Evolutionary conservation across 2,329 filamentous ascomycete species (phyloP).

Genomic region (Rutstroemia sydowiana): DNA sequence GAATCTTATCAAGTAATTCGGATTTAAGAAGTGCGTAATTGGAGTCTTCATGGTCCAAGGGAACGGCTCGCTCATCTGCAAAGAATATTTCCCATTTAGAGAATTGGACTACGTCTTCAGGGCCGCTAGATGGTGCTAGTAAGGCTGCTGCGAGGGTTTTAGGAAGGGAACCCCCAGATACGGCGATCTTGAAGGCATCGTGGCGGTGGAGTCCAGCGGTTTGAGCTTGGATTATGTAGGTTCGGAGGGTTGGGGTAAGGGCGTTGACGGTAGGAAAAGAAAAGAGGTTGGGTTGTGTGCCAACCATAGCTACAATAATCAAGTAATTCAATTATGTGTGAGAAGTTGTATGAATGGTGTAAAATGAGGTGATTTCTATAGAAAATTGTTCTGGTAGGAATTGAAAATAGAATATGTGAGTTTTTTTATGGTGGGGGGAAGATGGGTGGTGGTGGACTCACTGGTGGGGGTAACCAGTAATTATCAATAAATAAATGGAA

Average conservation of each 20-base stretch:
- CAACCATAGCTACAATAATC: conserved; percentile 14
- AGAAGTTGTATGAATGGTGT: neutral
- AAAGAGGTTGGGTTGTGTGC: conserved; percentile 59
- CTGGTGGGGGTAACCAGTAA: neutral
- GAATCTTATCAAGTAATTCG: conserved; percentile 85
- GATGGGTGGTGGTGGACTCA: neutral
- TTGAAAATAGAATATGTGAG: neutral
- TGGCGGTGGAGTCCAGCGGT: conserved; percentile 74
- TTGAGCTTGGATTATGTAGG: conserved; percentile 77
- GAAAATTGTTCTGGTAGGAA: neutral
- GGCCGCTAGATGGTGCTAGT: conserved; percentile 44
- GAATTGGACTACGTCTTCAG: conserved; percentile 63
- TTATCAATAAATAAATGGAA: neutral
- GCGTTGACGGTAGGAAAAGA: conserved; percentile 63
- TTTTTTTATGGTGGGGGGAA: neutral
- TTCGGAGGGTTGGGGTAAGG: conserved; percentile 70
- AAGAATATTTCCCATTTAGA: conserved; percentile 97
- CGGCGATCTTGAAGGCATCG: conserved; percentile 78
- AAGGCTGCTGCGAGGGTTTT: conserved; percentile 81
- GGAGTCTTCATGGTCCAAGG: conserved; percentile 85
- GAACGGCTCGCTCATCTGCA: conserved; percentile 91
- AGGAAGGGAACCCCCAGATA: conserved; percentile 90
- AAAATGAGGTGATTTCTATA: neutral
- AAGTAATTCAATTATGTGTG: neutral
- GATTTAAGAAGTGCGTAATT: conserved; percentile 86